Evolutionary conservation across 495 filamentous ascomycete species (phyloP).

Genomic region (Viridothelium virens): DNA sequence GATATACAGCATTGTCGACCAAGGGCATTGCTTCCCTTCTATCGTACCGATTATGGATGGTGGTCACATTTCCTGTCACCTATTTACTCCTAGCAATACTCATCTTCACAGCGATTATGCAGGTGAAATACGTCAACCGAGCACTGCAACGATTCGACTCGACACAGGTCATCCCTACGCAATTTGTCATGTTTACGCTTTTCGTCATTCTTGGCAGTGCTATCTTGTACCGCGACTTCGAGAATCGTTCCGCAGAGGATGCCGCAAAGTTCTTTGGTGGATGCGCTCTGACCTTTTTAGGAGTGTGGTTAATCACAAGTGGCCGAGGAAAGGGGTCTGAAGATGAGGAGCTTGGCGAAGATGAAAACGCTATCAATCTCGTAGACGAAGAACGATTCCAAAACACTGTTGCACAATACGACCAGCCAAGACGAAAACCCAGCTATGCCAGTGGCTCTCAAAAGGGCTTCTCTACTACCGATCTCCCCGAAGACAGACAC

Average conservation of each 20-base stretch:
- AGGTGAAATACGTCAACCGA: conserved; percentile 93
- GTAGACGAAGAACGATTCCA: conserved; percentile 32
- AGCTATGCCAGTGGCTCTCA: conserved; percentile 7
- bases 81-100: conserved; percentile 75
- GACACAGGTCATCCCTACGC: conserved; percentile 92
- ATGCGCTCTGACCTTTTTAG: conserved; percentile 82
- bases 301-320: conserved; percentile 88
- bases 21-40: conserved; percentile 94
- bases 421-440: conserved; percentile 14
- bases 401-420: conserved; percentile 10
- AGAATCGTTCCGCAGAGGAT: conserved; percentile 60
- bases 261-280: conserved; percentile 80
- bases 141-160: conserved; percentile 91
- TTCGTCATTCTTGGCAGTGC: conserved; percentile 93
- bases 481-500: conserved; percentile 13
- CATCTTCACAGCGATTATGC: conserved; percentile 77
- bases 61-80: conserved; percentile 82
- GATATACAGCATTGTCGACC: conserved; percentile 90
- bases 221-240: conserved; percentile 87
- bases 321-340: conserved; percentile 47
- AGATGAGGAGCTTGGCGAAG: conserved; percentile 46
- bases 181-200: conserved; percentile 93
- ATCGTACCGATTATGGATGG: conserved; percentile 76
- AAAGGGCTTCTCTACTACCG: conserved; percentile 15
- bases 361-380: conserved; percentile 38